Evolutionary conservation across 2,329 filamentous ascomycete species (phyloP).

Genomic region (Cladophialophora immunda): DNA sequence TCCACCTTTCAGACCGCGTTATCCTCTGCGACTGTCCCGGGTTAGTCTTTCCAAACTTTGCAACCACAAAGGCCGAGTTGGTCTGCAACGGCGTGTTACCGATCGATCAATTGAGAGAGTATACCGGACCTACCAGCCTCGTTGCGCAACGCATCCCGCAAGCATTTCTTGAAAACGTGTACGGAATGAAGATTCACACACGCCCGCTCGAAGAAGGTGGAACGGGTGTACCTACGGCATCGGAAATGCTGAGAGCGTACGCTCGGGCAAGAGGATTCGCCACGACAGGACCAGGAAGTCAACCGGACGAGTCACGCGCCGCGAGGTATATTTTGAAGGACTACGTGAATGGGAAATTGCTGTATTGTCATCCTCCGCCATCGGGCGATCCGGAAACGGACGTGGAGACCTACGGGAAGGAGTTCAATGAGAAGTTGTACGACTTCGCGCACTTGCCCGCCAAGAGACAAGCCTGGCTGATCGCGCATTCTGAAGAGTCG

Average conservation of each 20-base stretch:
- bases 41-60: constrained; percentile 98
- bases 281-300: constrained; percentile 76
- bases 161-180: constrained; percentile 87
- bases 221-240: constrained; percentile 82
- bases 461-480: constrained; percentile 75
- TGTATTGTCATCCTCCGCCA: constrained; percentile 90
- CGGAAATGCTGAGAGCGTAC: constrained; percentile 85
- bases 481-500: constrained; percentile 55
- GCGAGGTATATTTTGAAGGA: constrained; percentile 92
- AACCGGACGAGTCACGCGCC: constrained; percentile 92
- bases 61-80: constrained; percentile 92
- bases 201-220: constrained; percentile 90
- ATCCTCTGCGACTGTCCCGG: constrained; percentile 97
- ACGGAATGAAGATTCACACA: constrained; percentile 87
- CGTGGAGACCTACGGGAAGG: constrained; percentile 52
- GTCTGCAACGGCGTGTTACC: constrained; percentile 94
- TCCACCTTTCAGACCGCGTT: constrained; percentile 88
- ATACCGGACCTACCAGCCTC: constrained; percentile 83
- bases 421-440: constrained; percentile 92
- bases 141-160: constrained; percentile 87
- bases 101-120: constrained; percentile 95
- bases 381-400: constrained; percentile 68
- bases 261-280: constrained; percentile 89
- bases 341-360: constrained; percentile 94
- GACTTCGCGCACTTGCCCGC: constrained; percentile 81